These are phyloP conservation scores for Phytophthora constricta DNA, from an alignment of 352 stramenopile species.

Conservation along the genomic window DNA sequence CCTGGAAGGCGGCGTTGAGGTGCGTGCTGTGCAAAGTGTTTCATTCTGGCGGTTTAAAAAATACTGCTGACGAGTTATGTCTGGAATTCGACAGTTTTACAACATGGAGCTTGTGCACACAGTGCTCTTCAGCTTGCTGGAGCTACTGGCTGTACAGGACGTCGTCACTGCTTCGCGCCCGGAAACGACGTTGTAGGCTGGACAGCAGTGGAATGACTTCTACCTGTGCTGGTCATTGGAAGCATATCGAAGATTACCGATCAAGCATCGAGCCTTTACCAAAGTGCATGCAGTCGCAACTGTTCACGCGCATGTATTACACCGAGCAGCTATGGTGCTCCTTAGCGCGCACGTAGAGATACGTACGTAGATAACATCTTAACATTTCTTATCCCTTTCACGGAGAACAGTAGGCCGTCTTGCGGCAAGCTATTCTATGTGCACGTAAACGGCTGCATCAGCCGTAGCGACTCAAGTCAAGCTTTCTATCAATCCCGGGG, in stretches of 20 bases:
- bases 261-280: constrained; percentile 14
- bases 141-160: constrained; percentile 54
- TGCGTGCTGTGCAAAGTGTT: constrained; percentile 21
- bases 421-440: not conserved
- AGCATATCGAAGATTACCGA: not conserved
- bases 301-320: not conserved
- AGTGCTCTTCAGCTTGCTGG: constrained; percentile 51
- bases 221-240: constrained; percentile 5
- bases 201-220: too few relatives aligned
- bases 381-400: constrained; percentile 15
- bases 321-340: constrained; percentile 19
- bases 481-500: constrained; percentile 24
- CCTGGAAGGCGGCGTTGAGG: constrained; percentile 51
- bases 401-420: too few relatives aligned
- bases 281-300: not conserved
- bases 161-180: constrained; percentile 38
- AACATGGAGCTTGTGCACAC: constrained; percentile 56
- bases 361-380: constrained; percentile 17
- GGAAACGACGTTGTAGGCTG: constrained; percentile 56
- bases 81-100: constrained; percentile 39
- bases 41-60: too few relatives aligned
- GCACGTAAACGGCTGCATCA: constrained; percentile 17
- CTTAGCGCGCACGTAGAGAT: constrained; percentile 23
- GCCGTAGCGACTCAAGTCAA: constrained; percentile 61
- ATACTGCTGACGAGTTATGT: not conserved